phyloP scores from a whole-genome alignment of 306 rosid species.

The Carpinus fangiana region DNA sequence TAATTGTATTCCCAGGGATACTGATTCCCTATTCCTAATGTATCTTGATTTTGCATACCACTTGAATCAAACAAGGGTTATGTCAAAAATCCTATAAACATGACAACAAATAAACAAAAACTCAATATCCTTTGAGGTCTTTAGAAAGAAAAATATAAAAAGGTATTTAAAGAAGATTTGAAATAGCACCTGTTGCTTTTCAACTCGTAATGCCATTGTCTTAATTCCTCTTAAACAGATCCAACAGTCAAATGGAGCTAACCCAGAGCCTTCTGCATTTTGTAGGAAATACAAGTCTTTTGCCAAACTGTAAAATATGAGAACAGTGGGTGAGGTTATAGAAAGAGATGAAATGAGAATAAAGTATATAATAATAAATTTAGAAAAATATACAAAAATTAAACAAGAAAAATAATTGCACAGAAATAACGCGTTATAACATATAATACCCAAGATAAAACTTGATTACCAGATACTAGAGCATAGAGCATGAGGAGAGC shows the following conservation, averaged over 20 bases:
- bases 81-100: neutral
- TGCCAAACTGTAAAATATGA: conserved; percentile 57
- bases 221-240: conserved; percentile 83
- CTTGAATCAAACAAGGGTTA: neutral
- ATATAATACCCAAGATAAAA: conserved; percentile 15
- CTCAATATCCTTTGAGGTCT: conserved; percentile 9
- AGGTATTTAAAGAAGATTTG: conserved; percentile 24
- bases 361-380: neutral
- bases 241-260: conserved; percentile 95
- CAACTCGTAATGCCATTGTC: conserved; percentile 87
- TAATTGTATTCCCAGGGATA: neutral
- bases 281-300: conserved; percentile 83
- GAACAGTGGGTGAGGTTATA: conserved; percentile 17
- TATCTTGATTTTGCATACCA: neutral
- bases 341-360: neutral
- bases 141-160: conserved; percentile 9
- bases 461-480: neutral
- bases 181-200: conserved; percentile 86
- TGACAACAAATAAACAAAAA: neutral
- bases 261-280: conserved; percentile 89
- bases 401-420: neutral
- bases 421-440: conserved; percentile 1
- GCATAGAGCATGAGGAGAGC: neutral
- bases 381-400: conserved; percentile 7
- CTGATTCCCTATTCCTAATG: neutral